Evolutionary conservation across 2,329 filamentous ascomycete species (phyloP).

Genomic region (Xylariaceae sp.): DNA sequence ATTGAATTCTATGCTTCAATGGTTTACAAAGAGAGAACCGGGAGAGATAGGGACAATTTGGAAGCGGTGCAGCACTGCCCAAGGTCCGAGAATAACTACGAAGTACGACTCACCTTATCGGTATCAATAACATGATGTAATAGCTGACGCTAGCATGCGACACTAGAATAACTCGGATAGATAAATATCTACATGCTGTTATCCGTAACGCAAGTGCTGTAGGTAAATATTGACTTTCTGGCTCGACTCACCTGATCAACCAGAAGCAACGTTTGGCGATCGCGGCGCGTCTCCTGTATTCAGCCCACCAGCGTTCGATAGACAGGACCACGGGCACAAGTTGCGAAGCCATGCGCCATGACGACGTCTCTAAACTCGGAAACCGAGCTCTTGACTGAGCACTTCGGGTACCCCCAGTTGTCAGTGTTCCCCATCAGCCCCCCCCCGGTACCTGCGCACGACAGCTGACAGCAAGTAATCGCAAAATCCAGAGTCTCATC

Average conservation of each 20-base stretch:
- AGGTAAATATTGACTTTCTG: too few species aligned
- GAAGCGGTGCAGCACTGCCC: too few species aligned
- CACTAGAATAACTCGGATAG: too few species aligned
- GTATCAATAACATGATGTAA: too few species aligned
- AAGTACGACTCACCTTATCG: neutral
- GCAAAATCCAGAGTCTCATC: slow-evolving; percentile 66
- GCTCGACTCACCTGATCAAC: neutral
- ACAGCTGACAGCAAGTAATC: slow-evolving; percentile 10
- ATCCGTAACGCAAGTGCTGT: too few species aligned
- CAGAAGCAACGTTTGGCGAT: neutral
- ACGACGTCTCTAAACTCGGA: slow-evolving; percentile 39
- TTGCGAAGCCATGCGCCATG: slow-evolving; percentile 31
- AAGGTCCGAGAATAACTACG: too few species aligned
- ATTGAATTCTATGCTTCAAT: too few species aligned
- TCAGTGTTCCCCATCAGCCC: slow-evolving; percentile 42
- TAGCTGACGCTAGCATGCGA: too few species aligned
- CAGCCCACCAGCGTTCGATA: neutral
- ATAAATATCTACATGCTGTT: too few species aligned
- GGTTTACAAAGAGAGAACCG: too few species aligned
- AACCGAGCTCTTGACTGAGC: slow-evolving; percentile 79
- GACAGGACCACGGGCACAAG: slow-evolving; percentile 1
- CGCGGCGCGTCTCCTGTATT: slow-evolving; percentile 19
- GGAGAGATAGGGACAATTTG: too few species aligned
- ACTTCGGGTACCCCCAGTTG: slow-evolving; percentile 89
- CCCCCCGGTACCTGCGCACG: neutral